phyloP scores from a whole-genome alignment of 768 basidiomycete species.

The Kwoniella dendrophila region DNA sequence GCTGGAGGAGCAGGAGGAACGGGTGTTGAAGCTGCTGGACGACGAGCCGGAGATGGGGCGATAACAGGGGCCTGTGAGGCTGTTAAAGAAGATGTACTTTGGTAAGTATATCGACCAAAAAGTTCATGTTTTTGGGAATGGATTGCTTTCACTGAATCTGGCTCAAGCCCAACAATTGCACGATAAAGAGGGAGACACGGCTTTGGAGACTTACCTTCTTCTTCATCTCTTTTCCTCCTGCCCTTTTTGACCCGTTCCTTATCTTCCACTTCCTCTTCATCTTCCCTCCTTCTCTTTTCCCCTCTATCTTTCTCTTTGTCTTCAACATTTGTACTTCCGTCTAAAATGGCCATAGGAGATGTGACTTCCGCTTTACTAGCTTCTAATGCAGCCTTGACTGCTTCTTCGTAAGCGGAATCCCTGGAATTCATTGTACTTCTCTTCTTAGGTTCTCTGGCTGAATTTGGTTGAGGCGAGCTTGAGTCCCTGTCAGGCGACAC shows the following conservation, averaged over 20 bases:
- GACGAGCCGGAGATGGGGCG: slow-evolving; percentile 32
- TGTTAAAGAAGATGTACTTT: slow-evolving; percentile 48
- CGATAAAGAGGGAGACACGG: too few relatives aligned
- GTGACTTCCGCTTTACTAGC: slow-evolving; percentile 54
- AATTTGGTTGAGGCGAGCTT: slow-evolving; percentile 26
- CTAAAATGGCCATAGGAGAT: slow-evolving; percentile 58
- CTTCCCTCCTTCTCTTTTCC: slow-evolving; percentile 40
- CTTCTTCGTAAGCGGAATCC: slow-evolving; percentile 87
- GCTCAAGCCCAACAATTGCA: too few relatives aligned
- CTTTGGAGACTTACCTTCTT: slow-evolving; percentile 42
- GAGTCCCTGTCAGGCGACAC: slow-evolving; percentile 23
- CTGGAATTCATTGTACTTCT: slow-evolving; percentile 97
- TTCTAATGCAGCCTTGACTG: slow-evolving; percentile 57
- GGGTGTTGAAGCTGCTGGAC: slow-evolving; percentile 29
- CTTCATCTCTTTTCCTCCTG: slow-evolving; percentile 58
- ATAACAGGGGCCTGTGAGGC: slow-evolving; percentile 21
- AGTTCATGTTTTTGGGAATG: slow-evolving; percentile 55
- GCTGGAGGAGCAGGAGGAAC: slow-evolving; percentile 30
- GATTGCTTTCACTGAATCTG: slow-evolving; percentile 16
- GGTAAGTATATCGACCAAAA: slow-evolving; percentile 62
- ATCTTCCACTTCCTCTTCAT: slow-evolving; percentile 27
- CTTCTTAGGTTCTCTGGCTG: slow-evolving; percentile 64
- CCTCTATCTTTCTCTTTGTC: slow-evolving; percentile 60
- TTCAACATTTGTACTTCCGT: slow-evolving; percentile 35
- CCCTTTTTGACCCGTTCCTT: slow-evolving; percentile 50